These are phyloP conservation scores for Aspergillus sp. DNA, from an alignment of 2,329 filamentous ascomycete genomes.

Conservation along the genomic window DNA sequence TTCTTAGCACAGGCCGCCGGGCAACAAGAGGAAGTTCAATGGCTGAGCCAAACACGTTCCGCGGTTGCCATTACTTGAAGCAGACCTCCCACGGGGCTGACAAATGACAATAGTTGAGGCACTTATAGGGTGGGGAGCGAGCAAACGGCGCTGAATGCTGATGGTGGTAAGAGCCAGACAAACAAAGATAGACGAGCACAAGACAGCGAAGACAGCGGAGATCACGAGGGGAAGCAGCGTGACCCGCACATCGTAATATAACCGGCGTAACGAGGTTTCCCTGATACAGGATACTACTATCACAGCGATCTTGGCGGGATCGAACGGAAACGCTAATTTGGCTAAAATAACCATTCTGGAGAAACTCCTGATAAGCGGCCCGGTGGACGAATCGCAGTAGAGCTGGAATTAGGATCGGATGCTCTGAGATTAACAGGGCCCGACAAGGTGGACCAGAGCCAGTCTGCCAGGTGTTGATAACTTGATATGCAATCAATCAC, in stretches of 20 bases:
- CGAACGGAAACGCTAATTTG: neutral
- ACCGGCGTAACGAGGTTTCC: neutral
- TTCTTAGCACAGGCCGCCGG: neutral
- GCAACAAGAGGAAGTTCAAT: neutral
- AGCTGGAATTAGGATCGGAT: neutral
- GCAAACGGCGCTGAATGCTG: too few relatives aligned
- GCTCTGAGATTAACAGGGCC: neutral
- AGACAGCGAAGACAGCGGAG: neutral
- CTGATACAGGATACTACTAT: too few relatives aligned
- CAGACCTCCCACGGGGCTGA: neutral
- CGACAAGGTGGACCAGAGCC: neutral
- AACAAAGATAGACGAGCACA: neutral
- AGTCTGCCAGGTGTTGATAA: neutral
- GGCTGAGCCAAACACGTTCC: too few relatives aligned
- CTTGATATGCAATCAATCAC: too few relatives aligned
- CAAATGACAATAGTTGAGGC: too few relatives aligned
- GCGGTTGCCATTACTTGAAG: too few relatives aligned
- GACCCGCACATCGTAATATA: neutral
- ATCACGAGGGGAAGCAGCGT: neutral
- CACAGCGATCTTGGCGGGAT: neutral
- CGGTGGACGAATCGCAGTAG: neutral
- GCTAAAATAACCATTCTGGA: neutral
- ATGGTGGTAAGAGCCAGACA: too few relatives aligned
- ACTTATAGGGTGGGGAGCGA: too few relatives aligned
- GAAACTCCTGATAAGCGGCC: neutral